Conservation (phyloP, 345 rosid species). For the Garcia nutans region DNA sequence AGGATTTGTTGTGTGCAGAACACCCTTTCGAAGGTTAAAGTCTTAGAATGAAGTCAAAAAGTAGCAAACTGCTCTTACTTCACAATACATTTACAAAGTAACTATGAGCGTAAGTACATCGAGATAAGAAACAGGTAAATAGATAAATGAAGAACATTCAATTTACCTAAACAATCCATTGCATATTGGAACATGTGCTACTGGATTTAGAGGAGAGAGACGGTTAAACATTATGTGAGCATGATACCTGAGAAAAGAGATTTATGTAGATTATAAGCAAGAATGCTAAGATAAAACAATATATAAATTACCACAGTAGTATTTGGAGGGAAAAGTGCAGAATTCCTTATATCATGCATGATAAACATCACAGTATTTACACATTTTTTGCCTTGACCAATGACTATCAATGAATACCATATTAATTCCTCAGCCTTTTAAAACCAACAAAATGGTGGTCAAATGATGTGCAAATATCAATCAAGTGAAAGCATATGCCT, state of each 20-base stretch:
- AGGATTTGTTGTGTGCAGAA: neutral
- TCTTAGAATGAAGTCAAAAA: neutral
- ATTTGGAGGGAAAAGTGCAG: neutral
- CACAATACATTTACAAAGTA: neutral
- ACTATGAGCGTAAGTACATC: neutral
- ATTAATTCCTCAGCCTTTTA: neutral
- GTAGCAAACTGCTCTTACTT: neutral
- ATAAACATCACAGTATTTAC: neutral
- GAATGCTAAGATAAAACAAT: too few species aligned
- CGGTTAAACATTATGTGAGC: constrained; percentile 78
- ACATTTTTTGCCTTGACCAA: neutral
- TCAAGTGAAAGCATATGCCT: neutral
- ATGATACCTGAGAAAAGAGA: constrained; percentile 63
- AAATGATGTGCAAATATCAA: neutral
- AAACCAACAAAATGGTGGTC: neutral
- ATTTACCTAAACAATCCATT: constrained; percentile 74
- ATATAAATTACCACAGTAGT: too few species aligned
- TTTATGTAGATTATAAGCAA: neutral
- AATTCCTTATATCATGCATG: neutral
- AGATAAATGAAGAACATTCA: neutral
- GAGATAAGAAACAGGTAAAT: neutral
- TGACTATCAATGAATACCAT: neutral
- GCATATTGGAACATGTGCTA: constrained; percentile 84
- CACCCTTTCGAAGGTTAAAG: neutral
- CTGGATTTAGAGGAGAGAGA: constrained; percentile 82